phyloP scores from a whole-genome alignment of 1,284 basidiomycete genomes.

The Cystobasidium slooffiae region DNA sequence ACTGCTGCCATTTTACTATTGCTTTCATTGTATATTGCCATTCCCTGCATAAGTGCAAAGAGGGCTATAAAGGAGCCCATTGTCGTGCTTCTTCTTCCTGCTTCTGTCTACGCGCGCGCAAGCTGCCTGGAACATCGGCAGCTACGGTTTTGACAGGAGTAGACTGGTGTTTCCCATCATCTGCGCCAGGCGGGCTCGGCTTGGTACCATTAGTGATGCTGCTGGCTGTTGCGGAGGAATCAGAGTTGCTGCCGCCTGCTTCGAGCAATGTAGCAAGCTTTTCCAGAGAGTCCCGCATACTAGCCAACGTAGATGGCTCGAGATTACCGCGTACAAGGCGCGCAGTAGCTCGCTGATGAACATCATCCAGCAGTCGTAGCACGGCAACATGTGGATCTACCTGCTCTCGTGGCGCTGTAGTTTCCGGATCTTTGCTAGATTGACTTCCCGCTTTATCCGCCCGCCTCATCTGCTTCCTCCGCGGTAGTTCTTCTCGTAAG shows the following conservation, averaged over 20 bases:
- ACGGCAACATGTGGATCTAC: not conserved
- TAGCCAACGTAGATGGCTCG: not conserved
- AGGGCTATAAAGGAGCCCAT: constrained; percentile 31
- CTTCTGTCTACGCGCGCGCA: constrained; percentile 11
- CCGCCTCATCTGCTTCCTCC: constrained; percentile 7
- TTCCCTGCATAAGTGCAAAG: not conserved
- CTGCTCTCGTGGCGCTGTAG: not conserved
- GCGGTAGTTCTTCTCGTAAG: constrained; percentile 20
- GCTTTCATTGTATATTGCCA: too few relatives aligned
- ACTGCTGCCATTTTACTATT: too few relatives aligned
- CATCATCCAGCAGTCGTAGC: constrained; percentile 1
- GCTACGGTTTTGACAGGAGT: not conserved
- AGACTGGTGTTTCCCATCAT: not conserved
- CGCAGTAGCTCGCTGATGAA: not conserved
- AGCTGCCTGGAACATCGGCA: constrained; percentile 11
- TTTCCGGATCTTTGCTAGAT: not conserved
- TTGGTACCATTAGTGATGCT: not conserved
- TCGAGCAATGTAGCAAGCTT: not conserved
- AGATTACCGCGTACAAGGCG: not conserved
- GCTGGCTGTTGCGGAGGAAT: too few relatives aligned
- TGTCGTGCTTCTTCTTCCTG: constrained; percentile 15
- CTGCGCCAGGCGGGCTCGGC: not conserved
- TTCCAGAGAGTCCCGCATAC: not conserved
- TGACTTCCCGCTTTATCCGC: constrained; percentile 1
- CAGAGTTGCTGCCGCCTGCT: too few relatives aligned